Evolutionary conservation across 2,329 filamentous ascomycete genomes (phyloP).

Genomic region (Sordariomycetes sp.): DNA sequence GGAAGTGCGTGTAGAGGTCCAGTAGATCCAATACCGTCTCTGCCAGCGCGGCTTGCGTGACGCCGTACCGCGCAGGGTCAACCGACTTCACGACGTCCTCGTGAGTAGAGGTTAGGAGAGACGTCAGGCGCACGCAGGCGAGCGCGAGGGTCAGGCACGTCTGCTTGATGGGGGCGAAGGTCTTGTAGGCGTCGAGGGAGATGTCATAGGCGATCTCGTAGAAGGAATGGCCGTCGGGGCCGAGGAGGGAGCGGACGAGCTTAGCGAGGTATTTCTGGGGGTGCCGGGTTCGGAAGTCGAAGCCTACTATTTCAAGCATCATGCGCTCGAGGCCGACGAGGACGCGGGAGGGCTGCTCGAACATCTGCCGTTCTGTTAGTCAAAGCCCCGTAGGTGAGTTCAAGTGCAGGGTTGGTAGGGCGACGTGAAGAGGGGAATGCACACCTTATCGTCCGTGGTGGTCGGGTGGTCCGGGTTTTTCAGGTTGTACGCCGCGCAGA

Average conservation of each 20-base stretch:
- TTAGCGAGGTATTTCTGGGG: slow-evolving; percentile 80
- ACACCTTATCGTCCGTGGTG: slow-evolving; percentile 70
- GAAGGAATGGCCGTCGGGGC: slow-evolving; percentile 37
- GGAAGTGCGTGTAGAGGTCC: slow-evolving; percentile 83
- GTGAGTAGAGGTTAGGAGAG: slow-evolving; percentile 48
- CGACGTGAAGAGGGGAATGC: slow-evolving; percentile 10
- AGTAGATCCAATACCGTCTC: slow-evolving; percentile 85
- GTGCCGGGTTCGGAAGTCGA: slow-evolving; percentile 84
- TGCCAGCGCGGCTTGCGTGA: slow-evolving; percentile 32
- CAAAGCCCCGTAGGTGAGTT: not conserved
- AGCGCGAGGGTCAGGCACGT: slow-evolving; percentile 76
- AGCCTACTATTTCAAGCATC: slow-evolving; percentile 84
- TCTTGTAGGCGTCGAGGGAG: slow-evolving; percentile 82
- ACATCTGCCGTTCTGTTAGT: slow-evolving; percentile 37
- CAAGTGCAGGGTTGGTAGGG: not conserved
- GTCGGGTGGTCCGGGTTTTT: slow-evolving; percentile 55
- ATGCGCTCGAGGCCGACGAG: slow-evolving; percentile 84
- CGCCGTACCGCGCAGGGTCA: slow-evolving; percentile 31
- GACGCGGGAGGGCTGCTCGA: slow-evolving; percentile 65
- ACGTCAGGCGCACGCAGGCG: slow-evolving; percentile 68
- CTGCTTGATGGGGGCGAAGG: slow-evolving; percentile 84
- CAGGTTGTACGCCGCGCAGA: slow-evolving; percentile 81
- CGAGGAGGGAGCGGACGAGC: slow-evolving; percentile 47
- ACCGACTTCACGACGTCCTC: slow-evolving; percentile 35
- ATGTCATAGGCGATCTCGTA: slow-evolving; percentile 65